A percentile compares a stretch with the other conserved stretches of the same genome.
These are phyloP conservation scores for Hanseniaspora thailandica DNA, from an alignment of 805 yeast genomes.

Conservation along the genomic window DNA sequence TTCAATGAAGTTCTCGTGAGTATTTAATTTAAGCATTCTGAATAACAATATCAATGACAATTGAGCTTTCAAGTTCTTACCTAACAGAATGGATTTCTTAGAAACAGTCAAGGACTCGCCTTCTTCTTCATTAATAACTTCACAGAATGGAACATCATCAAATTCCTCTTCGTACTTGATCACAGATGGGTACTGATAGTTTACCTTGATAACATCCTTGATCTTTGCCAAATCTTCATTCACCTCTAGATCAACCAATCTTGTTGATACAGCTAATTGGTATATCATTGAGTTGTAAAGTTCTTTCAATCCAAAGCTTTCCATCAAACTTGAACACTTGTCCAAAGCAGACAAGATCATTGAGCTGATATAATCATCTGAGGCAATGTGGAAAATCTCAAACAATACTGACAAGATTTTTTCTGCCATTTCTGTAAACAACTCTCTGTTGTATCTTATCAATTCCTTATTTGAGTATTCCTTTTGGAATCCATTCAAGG, in stretches of 20 bases:
- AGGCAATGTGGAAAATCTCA: conserved; percentile 71
- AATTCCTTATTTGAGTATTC: conserved; percentile 23
- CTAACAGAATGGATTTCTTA: conserved; percentile 70
- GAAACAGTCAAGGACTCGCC: conserved; percentile 50
- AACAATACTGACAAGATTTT: conserved; percentile 62
- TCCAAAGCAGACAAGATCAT: conserved; percentile 81
- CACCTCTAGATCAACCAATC: conserved; percentile 36
- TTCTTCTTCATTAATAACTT: conserved; percentile 40
- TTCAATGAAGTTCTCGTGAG: conserved; percentile 32
- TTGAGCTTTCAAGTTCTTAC: conserved; percentile 85
- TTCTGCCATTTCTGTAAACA: conserved; percentile 54
- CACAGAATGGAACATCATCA: conserved; percentile 32
- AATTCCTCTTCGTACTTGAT: conserved; percentile 18
- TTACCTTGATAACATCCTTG: conserved; percentile 14
- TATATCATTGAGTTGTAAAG: conserved; percentile 58
- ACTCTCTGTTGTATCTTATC: conserved; percentile 55
- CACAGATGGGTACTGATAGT: conserved; percentile 16
- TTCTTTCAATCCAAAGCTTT: conserved; percentile 43
- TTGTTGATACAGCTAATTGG: conserved; percentile 55
- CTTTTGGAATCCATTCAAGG: conserved; percentile 24
- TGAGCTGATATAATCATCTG: conserved; percentile 80
- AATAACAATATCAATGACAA: conserved; percentile 76
- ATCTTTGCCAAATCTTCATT: conserved; percentile 12
- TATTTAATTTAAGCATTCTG: conserved; percentile 54
- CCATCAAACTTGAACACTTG: conserved; percentile 68